phyloP scores from a whole-genome alignment of 257 asterid species.

The Craterostigma plantagineum region DNA sequence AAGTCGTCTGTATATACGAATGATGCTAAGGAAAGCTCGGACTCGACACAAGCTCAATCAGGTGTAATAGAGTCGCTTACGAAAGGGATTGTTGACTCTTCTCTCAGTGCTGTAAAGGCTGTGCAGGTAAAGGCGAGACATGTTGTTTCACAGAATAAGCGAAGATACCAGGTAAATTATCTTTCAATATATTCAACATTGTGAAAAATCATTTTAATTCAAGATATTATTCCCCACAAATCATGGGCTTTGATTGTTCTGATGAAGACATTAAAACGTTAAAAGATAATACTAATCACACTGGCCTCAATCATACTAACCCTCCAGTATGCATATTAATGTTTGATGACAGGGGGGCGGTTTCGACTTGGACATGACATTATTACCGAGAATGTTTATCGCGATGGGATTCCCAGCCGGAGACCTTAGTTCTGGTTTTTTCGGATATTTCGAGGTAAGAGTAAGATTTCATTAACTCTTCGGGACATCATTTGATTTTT shows the following conservation, averaged over 20 bases:
- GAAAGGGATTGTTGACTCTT: conserved; percentile 82
- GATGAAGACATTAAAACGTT: no score
- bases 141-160: conserved; percentile 83
- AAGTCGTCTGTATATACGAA: conserved; percentile 29
- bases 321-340: conserved; percentile 5
- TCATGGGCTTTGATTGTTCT: no score
- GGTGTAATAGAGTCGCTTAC: conserved; percentile 60
- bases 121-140: conserved; percentile 95
- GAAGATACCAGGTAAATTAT: conserved; percentile 82
- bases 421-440: conserved; percentile 89
- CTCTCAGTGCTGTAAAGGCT: conserved; percentile 78
- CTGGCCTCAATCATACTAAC: no score
- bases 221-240: neutral
- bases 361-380: conserved; percentile 97
- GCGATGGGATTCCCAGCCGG: conserved; percentile 99
- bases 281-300: no score
- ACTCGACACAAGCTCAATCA: conserved; percentile 38
- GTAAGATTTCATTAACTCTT: conserved; percentile 10
- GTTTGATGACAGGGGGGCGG: conserved; percentile 65
- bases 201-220: neutral
- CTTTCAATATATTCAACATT: conserved; percentile 6
- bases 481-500: conserved; percentile 3
- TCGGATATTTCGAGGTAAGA: conserved; percentile 96
- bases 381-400: conserved; percentile 80
- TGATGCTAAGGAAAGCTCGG: conserved; percentile 22